Percentiles rank a stretch among this genome's conserved stretches.
Conservation (phyloP, 2,329 filamentous ascomycete genomes). For the Shiraia sp. region DNA sequence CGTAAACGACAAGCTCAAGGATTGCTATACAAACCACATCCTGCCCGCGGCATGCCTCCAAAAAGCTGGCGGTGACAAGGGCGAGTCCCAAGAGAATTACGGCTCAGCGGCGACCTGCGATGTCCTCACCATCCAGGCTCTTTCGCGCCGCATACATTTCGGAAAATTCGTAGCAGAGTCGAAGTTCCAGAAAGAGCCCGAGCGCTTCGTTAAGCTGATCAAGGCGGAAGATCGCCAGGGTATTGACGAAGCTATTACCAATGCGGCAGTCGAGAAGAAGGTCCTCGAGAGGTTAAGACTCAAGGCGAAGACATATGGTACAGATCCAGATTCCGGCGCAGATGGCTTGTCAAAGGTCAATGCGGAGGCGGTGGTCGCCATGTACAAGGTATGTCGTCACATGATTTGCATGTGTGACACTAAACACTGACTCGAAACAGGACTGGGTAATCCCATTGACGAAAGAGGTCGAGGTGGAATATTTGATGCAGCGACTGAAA, state of each 20-base stretch:
- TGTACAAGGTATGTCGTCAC: constrained; percentile 42
- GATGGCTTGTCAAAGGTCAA: constrained; percentile 79
- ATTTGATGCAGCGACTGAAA: constrained; percentile 88
- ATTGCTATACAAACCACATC: constrained; percentile 80
- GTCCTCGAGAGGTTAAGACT: constrained; percentile 83
- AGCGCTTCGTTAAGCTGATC: constrained; percentile 81
- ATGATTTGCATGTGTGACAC: background rate
- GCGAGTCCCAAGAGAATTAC: constrained; percentile 91
- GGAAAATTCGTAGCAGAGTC: constrained; percentile 98
- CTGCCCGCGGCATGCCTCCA: constrained; percentile 82
- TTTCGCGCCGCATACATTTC: constrained; percentile 92
- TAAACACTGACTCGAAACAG: constrained; percentile 21
- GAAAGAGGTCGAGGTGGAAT: constrained; percentile 98
- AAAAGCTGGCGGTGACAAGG: constrained; percentile 76
- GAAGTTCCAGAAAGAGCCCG: constrained; percentile 84
- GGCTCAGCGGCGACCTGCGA: constrained; percentile 90
- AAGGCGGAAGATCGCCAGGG: constrained; percentile 76
- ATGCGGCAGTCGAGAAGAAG: constrained; percentile 84
- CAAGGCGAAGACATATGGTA: constrained; percentile 93
- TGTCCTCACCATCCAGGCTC: constrained; percentile 84
- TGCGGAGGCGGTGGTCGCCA: constrained; percentile 67
- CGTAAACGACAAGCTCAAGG: constrained; percentile 84
- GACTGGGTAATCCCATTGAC: constrained; percentile 94
- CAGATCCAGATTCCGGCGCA: constrained; percentile 71
- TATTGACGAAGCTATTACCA: constrained; percentile 89